phyloP scores from a whole-genome alignment of 169 alveolate genomes.

The Eimeria acervulina region DNA sequence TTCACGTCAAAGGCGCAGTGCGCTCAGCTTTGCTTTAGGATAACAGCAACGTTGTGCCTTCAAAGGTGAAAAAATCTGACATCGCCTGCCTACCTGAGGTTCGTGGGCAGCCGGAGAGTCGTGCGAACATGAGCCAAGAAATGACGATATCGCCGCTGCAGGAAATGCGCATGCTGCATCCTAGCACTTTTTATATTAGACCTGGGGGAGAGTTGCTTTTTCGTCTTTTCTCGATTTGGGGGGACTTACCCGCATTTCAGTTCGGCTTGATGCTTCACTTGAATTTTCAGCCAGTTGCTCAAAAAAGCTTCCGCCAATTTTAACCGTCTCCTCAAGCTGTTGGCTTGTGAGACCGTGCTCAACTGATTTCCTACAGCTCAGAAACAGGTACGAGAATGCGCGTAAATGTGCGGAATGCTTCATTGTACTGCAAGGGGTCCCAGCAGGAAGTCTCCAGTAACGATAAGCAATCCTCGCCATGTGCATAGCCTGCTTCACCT shows the following conservation, averaged over 20 bases:
- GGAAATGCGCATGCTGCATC: background rate
- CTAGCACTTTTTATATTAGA: background rate
- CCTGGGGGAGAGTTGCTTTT: background rate
- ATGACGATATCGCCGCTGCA: conserved; percentile 67
- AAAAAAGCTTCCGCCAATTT: conserved; percentile 36
- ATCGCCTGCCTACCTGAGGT: conserved; percentile 51
- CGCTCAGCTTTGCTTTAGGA: background rate
- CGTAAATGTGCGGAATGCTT: background rate
- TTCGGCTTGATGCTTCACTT: background rate
- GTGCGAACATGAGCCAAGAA: conserved; percentile 74
- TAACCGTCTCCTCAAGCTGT: conserved; percentile 29
- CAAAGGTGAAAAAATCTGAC: background rate
- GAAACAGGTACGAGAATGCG: background rate
- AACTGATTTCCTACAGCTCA: conserved; percentile 16
- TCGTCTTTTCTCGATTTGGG: background rate
- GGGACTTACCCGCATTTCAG: conserved; percentile 38
- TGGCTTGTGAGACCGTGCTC: background rate
- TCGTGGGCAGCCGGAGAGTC: conserved; percentile 64
- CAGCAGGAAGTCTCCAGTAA: background rate
- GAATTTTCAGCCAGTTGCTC: conserved; percentile 58
- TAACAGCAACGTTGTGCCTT: background rate
- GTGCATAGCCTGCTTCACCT: background rate
- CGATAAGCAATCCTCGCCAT: background rate
- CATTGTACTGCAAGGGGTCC: background rate
- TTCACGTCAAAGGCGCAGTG: background rate